phyloP scores from a whole-genome alignment of 2,329 filamentous ascomycete genomes.

The Colletotrichum sp. region DNA sequence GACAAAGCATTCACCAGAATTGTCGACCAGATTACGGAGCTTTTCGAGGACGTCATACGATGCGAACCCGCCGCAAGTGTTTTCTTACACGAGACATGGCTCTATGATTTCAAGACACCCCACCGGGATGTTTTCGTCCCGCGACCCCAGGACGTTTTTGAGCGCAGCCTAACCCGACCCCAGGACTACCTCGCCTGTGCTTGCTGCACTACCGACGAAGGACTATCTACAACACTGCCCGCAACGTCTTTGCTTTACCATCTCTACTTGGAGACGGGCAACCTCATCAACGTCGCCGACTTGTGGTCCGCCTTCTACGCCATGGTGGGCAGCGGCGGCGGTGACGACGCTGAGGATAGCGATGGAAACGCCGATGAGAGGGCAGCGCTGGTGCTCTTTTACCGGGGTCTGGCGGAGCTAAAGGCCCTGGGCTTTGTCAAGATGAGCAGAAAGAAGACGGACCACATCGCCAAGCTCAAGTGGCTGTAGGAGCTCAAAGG shows the following conservation, averaged over 20 bases:
- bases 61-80: conserved; percentile 48
- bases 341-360: conserved; percentile 35
- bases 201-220: conserved; percentile 63
- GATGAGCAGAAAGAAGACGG: conserved; percentile 86
- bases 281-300: conserved; percentile 79
- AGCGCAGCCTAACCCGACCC: conserved; percentile 73
- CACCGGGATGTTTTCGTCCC: conserved; percentile 78
- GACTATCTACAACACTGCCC: conserved; percentile 66
- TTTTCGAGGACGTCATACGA: conserved; percentile 44
- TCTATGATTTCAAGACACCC: conserved; percentile 75
- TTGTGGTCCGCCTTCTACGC: conserved; percentile 79
- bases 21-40: conserved; percentile 60
- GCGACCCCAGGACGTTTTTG: conserved; percentile 71
- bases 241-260: conserved; percentile 78
- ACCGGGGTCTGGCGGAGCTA: conserved; percentile 83
- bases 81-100: conserved; percentile 73
- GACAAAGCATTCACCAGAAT: conserved; percentile 74
- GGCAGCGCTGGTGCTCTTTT: conserved; percentile 77
- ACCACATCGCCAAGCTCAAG: conserved; percentile 90
- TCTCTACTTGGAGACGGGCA: conserved; percentile 78
- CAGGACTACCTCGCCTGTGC: conserved; percentile 79
- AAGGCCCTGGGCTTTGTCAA: conserved; percentile 87
- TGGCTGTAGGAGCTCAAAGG: conserved; percentile 59
- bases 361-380: conserved; percentile 56
- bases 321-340: conserved; percentile 54